A percentile compares a stretch with the other conserved stretches of the same genome.
Evolutionary conservation across 2,329 filamentous ascomycete genomes (phyloP).

Genomic region (Clonostachys sp.): DNA sequence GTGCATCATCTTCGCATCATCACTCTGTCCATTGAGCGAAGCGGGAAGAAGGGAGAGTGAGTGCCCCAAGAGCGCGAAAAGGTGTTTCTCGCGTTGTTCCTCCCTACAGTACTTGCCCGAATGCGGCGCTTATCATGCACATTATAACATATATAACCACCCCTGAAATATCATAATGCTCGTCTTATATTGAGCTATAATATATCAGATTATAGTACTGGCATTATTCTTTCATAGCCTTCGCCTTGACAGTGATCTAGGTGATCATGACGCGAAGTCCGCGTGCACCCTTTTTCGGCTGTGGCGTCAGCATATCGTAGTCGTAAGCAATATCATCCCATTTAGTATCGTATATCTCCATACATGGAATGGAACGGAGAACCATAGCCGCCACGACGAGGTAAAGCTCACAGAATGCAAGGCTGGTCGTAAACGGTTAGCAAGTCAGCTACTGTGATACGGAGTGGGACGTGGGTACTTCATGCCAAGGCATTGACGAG

Average conservation of each 20-base stretch:
- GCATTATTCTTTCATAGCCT: not conserved
- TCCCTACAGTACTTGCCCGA: too few relatives aligned
- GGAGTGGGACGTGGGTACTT: constrained; percentile 1
- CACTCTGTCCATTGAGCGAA: too few relatives aligned
- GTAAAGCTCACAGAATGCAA: constrained; percentile 9
- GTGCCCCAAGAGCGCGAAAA: too few relatives aligned
- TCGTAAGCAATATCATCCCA: constrained; percentile 8
- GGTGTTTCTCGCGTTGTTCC: too few relatives aligned
- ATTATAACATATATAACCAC: too few relatives aligned
- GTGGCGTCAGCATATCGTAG: constrained; percentile 6
- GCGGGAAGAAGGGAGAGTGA: too few relatives aligned
- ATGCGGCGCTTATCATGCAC: too few relatives aligned
- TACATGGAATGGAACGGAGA: constrained; percentile 6
- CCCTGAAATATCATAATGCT: too few relatives aligned
- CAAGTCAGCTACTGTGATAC: not conserved
- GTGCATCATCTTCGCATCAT: too few relatives aligned
- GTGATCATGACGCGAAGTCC: constrained; percentile 5
- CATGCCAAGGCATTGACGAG: constrained; percentile 6
- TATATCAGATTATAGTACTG: too few relatives aligned
- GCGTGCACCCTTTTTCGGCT: constrained; percentile 8
- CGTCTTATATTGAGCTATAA: too few relatives aligned
- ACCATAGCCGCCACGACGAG: constrained; percentile 6
- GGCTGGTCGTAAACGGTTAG: constrained; percentile 1
- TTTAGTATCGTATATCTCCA: constrained; percentile 7
- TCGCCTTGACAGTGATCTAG: not conserved